Conservation (phyloP, 352 stramenopile species). For the Globisporangium recalcitrans region DNA sequence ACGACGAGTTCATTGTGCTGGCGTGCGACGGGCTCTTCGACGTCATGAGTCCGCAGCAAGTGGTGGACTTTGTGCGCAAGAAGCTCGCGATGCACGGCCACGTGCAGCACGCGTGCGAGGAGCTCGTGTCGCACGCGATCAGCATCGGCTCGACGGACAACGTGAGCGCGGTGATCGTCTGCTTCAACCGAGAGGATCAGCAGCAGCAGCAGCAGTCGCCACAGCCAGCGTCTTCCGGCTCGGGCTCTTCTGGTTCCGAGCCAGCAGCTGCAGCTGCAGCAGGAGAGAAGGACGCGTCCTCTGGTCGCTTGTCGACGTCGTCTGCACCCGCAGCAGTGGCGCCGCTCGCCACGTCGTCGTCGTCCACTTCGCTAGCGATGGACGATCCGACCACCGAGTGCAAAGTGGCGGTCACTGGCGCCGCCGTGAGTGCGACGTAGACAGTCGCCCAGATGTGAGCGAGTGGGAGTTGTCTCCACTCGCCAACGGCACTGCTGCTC, state of each 20-base stretch:
- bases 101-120: conserved; percentile 74
- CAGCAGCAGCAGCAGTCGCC: neutral
- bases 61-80: conserved; percentile 76
- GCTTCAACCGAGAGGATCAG: conserved; percentile 51
- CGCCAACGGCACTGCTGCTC: neutral
- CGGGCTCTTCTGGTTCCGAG: neutral
- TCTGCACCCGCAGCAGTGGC: neutral
- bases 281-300: neutral
- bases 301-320: neutral
- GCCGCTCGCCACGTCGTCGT: neutral
- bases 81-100: conserved; percentile 65
- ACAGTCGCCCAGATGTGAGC: neutral
- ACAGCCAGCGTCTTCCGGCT: neutral
- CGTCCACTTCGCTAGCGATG: neutral
- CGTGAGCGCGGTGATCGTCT: conserved; percentile 75
- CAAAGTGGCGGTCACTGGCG: conserved; percentile 11
- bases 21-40: conserved; percentile 84
- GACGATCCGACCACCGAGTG: conserved; percentile 7
- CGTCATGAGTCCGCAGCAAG: conserved; percentile 75
- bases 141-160: conserved; percentile 79
- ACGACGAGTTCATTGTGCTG: conserved; percentile 81
- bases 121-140: conserved; percentile 80
- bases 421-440: conserved; percentile 17
- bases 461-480: neutral
- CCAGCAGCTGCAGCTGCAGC: neutral